phyloP scores from a whole-genome alignment of 2,329 filamentous ascomycete species.

The Talaromyces amestolkiae region DNA sequence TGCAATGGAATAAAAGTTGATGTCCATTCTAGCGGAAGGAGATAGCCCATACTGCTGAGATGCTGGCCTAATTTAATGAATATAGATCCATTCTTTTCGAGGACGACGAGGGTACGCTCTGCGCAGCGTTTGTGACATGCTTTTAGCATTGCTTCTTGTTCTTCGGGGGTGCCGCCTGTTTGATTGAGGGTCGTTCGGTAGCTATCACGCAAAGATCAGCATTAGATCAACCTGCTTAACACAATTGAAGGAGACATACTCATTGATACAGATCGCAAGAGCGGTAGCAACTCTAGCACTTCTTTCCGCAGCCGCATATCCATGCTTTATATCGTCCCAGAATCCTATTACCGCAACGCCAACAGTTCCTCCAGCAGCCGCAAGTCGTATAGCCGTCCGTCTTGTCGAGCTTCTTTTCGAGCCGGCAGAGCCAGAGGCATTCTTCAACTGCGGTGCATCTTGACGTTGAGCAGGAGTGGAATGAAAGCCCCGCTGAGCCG shows the following conservation, averaged over 20 bases:
- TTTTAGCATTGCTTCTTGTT: conserved; percentile 67
- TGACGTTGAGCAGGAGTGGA: background rate
- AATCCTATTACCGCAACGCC: conserved; percentile 49
- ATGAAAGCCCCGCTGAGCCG: conserved; percentile 5
- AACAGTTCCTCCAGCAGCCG: conserved; percentile 35
- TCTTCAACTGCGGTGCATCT: background rate
- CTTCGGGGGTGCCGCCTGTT: conserved; percentile 59
- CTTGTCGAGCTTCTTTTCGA: conserved; percentile 11
- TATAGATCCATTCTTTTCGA: conserved; percentile 96
- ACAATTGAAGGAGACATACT: conserved; percentile 58
- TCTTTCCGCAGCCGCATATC: conserved; percentile 71
- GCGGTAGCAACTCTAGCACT: conserved; percentile 74
- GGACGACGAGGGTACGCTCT: conserved; percentile 74
- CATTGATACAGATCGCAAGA: conserved; percentile 79
- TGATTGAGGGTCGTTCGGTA: conserved; percentile 84
- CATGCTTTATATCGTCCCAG: conserved; percentile 69
- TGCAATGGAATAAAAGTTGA: conserved; percentile 93
- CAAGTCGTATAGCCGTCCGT: conserved; percentile 32
- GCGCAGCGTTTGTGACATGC: conserved; percentile 92
- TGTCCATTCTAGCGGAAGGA: conserved; percentile 88
- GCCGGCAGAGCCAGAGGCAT: background rate
- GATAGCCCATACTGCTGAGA: conserved; percentile 91
- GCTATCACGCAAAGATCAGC: conserved; percentile 48
- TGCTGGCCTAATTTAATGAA: conserved; percentile 98
- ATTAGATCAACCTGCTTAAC: background rate